These are phyloP conservation scores for Pachyrhizus erosus DNA, from an alignment of 306 rosid species.

Conservation along the genomic window DNA sequence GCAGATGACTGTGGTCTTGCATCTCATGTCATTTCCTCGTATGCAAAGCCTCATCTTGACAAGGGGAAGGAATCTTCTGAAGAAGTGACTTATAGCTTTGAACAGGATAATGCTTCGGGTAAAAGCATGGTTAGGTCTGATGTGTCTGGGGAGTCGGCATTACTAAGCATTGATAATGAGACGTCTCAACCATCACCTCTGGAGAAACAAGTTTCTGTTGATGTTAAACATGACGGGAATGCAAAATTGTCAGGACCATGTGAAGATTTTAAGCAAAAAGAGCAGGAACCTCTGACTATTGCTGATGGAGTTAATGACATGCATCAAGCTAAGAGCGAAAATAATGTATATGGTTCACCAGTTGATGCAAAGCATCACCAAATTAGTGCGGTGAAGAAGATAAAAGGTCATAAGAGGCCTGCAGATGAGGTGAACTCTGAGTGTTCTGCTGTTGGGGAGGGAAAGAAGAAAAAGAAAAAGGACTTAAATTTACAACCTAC, in stretches of 20 bases:
- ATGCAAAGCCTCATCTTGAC: slow-evolving; percentile 55
- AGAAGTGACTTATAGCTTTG: slow-evolving; percentile 38
- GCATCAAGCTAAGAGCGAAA: slow-evolving; percentile 28
- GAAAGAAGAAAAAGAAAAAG: slow-evolving; percentile 76
- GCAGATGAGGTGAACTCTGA: slow-evolving; percentile 54
- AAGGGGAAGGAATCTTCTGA: slow-evolving; percentile 49
- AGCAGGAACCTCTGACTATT: slow-evolving; percentile 37
- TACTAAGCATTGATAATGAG: slow-evolving; percentile 43
- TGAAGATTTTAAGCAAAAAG: slow-evolving; percentile 25
- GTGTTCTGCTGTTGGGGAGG: slow-evolving; percentile 56
- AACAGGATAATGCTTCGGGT: slow-evolving; percentile 36
- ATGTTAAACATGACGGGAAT: slow-evolving; percentile 37
- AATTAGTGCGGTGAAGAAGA: slow-evolving; percentile 56
- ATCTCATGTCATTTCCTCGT: slow-evolving; percentile 41
- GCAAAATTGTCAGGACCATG: slow-evolving; percentile 24
- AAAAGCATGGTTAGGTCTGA: slow-evolving; percentile 45
- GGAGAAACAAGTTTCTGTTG: slow-evolving; percentile 44
- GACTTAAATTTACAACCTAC: slow-evolving; percentile 46
- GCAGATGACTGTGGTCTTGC: slow-evolving; percentile 43
- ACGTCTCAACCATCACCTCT: slow-evolving; percentile 48
- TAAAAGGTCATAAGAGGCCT: slow-evolving; percentile 64
- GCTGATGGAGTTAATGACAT: slow-evolving; percentile 42
- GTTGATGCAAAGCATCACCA: slow-evolving; percentile 48
- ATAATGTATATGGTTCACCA: background rate
- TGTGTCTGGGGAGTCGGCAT: slow-evolving; percentile 47